Conservation (phyloP, 1,284 basidiomycete species). For the Pseudozyma sp. region DNA sequence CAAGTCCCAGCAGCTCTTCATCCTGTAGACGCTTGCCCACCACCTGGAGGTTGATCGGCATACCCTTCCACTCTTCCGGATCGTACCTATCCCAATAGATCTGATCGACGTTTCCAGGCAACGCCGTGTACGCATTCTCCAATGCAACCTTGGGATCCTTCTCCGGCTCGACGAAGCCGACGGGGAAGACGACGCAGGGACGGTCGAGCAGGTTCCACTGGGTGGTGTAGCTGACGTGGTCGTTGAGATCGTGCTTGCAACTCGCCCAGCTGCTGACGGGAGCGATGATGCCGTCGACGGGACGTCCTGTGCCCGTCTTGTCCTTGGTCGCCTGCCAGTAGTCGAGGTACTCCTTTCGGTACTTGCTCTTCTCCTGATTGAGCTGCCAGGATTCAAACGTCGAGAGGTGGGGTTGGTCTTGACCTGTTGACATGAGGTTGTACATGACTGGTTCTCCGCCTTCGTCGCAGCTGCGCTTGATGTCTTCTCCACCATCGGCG, state of each 20-base stretch:
- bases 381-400: slow-evolving; percentile 75
- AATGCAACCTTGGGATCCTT: slow-evolving; percentile 72
- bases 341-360: slow-evolving; percentile 72
- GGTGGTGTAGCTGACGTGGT: slow-evolving; percentile 54
- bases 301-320: slow-evolving; percentile 72
- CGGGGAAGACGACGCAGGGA: slow-evolving; percentile 73
- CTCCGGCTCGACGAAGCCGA: slow-evolving; percentile 70
- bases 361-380: slow-evolving; percentile 66
- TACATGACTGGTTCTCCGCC: slow-evolving; percentile 57
- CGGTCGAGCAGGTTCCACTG: slow-evolving; percentile 33
- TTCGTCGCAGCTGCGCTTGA: slow-evolving; percentile 30
- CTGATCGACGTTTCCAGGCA: slow-evolving; percentile 22
- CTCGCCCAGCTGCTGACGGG: slow-evolving; percentile 73
- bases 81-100: slow-evolving; percentile 39
- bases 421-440: slow-evolving; percentile 17
- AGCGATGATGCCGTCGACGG: slow-evolving; percentile 75
- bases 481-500: slow-evolving; percentile 57
- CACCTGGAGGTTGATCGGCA: slow-evolving; percentile 78
- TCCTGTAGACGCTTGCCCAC: slow-evolving; percentile 78
- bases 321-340: slow-evolving; percentile 73
- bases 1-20: slow-evolving; percentile 74
- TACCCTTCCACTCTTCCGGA: slow-evolving; percentile 72
- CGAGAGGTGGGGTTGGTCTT: slow-evolving; percentile 46
- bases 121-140: slow-evolving; percentile 18
- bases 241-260: slow-evolving; percentile 73